Conservation (phyloP, 495 filamentous ascomycete genomes). For the Penicillium diatomitis region DNA sequence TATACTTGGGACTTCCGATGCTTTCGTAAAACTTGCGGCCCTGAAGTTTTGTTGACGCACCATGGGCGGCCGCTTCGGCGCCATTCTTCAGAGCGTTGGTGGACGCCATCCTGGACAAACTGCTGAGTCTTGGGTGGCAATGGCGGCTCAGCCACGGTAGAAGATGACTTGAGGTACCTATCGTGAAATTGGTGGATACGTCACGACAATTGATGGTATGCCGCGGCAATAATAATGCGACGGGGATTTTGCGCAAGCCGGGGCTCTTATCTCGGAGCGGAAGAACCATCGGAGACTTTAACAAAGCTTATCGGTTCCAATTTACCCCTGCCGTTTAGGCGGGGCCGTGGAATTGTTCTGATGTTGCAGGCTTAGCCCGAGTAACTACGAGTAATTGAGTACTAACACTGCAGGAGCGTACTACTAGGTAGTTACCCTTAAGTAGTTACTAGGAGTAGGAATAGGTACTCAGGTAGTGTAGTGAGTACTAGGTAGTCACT, state of each 20-base stretch:
- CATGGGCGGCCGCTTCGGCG: conserved; percentile 9
- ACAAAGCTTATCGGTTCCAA: conserved; percentile 15
- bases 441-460: too few relatives aligned
- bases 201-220: too few relatives aligned
- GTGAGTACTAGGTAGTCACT: too few relatives aligned
- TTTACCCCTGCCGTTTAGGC: too few relatives aligned
- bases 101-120: conserved; percentile 21
- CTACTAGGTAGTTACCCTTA: too few relatives aligned
- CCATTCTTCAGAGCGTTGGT: conserved; percentile 12
- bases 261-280: conserved; percentile 18
- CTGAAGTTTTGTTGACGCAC: conserved; percentile 50
- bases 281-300: conserved; percentile 18
- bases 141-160: conserved; percentile 24
- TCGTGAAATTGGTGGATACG: conserved; percentile 11
- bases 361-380: too few relatives aligned
- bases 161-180: conserved; percentile 22
- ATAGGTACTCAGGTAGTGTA: too few relatives aligned
- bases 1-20: conserved; percentile 79
- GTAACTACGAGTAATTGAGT: too few relatives aligned
- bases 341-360: too few relatives aligned
- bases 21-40: conserved; percentile 89
- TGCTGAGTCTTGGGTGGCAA: conserved; percentile 2
- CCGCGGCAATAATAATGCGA: neutral
- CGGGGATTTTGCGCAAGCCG: conserved; percentile 13
- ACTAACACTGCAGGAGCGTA: too few relatives aligned